phyloP scores from a whole-genome alignment of 2,329 filamentous ascomycete species.

The Chaetomium globosum region DNA sequence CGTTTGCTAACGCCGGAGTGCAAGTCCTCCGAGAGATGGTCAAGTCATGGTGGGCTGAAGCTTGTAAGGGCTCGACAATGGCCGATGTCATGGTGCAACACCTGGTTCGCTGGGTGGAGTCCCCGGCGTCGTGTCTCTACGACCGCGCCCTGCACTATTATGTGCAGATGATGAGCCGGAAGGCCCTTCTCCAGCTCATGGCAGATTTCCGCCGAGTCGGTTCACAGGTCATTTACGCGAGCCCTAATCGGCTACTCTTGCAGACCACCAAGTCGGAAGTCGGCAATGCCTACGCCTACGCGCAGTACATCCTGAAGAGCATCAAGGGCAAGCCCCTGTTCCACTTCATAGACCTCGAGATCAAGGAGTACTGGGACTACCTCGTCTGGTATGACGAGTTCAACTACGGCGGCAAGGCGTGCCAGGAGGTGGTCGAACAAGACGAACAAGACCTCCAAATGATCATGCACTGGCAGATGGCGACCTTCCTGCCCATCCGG shows the following conservation, averaged over 20 bases:
- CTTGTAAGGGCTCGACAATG: conserved; percentile 86
- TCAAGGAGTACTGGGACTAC: conserved; percentile 99
- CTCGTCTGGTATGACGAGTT: conserved; percentile 98
- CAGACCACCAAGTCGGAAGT: conserved; percentile 97
- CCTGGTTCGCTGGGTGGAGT: conserved; percentile 95
- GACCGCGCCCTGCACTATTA: conserved; percentile 94
- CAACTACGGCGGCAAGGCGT: conserved; percentile 96
- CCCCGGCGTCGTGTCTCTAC: conserved; percentile 89
- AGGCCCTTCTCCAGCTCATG: conserved; percentile 96
- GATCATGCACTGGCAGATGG: conserved; percentile 98
- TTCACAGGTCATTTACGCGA: conserved; percentile 94
- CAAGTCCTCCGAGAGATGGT: conserved; percentile 96
- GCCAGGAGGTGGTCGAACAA: conserved; percentile 73
- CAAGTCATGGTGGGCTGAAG: conserved; percentile 96
- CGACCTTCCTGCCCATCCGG: conserved; percentile 78
- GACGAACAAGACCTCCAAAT: conserved; percentile 79
- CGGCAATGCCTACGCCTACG: conserved; percentile 94
- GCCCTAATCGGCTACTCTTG: conserved; percentile 81
- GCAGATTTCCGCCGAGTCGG: conserved; percentile 93
- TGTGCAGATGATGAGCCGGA: conserved; percentile 97
- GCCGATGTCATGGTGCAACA: conserved; percentile 98
- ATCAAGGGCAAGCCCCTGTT: conserved; percentile 95
- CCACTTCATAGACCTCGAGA: conserved; percentile 94
- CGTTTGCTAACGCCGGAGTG: conserved; percentile 90
- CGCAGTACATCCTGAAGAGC: conserved; percentile 95